Evolutionary conservation across 441 rosid species (phyloP).

Genomic region (Pelargonium australe): DNA sequence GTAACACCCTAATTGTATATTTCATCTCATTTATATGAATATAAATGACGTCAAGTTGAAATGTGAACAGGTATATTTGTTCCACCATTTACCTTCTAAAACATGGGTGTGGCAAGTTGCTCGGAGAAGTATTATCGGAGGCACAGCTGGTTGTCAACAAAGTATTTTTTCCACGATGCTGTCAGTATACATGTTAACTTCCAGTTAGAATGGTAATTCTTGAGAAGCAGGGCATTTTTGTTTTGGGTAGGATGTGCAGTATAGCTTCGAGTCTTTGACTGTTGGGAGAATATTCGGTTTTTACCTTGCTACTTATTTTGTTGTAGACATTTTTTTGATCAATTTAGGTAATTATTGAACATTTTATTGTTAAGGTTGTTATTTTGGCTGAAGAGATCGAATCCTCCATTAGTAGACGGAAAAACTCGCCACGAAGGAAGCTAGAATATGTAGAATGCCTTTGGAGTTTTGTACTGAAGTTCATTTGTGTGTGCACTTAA

Average conservation of each 20-base stretch:
- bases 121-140: background rate
- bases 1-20: background rate
- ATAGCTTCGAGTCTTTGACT: background rate
- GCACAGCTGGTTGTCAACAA: background rate
- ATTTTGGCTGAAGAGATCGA: background rate
- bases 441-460: background rate
- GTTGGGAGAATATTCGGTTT: background rate
- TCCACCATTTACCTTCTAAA: background rate
- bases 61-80: background rate
- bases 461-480: too few species aligned
- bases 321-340: background rate
- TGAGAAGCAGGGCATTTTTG: constrained; percentile 16
- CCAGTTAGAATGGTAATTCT: constrained; percentile 13
- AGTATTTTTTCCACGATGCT: constrained; percentile 17
- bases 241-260: background rate
- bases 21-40: background rate
- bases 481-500: too few species aligned
- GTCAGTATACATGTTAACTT: constrained; percentile 3
- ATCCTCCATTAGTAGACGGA: background rate
- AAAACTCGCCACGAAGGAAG: background rate
- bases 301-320: constrained; percentile 6
- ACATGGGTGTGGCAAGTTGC: constrained; percentile 5
- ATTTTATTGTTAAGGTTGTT: background rate
- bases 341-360: background rate
- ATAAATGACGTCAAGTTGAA: background rate